Evolutionary conservation across 2,329 filamentous ascomycete genomes (phyloP), one percentile per base, ranked within the genome.

Genomic region (Penicillium hesseltinei): DNA sequence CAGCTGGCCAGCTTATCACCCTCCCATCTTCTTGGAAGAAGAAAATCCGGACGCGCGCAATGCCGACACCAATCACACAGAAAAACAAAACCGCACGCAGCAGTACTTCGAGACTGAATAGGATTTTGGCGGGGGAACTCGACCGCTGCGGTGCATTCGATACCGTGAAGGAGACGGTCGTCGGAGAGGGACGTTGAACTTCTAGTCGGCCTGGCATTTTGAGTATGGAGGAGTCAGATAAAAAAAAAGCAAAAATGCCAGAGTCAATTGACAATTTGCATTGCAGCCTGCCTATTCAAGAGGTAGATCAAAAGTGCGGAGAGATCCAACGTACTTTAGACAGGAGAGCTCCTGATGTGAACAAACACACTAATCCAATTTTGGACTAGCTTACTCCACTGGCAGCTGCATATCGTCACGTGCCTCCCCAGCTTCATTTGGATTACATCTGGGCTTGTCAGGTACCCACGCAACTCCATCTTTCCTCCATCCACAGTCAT

Each of bases 101-200:
- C 6, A 81, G 58, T 48, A 83, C 64, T 43, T 77, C 71, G 33
- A 80, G 54, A 59, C 74, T 72, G 63, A 77, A 79, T 6, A 77
- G 63, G 46, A 79, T 56, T 56, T 74, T 78, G 13, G 81, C 76
- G 15, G 79, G 68, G 33, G 82, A 67, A 17, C 78, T 82, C 10
- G 72, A 73, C 36, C 75, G 76, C 13, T 74, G 69, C 13, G 89
- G 85, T 44, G 86, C 85, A 57, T 92, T 97, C 36, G 92, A 94
- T 55, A 97, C 90, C 31, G 89, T 95, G 81, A 93, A 97, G 64
- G 90, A 89, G 71, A 90, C 87, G n/a, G 94, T 96, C 3, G 92
- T 95, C 46, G 91, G 88, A 25, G 94, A 92, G 49, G 90, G 89
- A 60, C 74, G 74, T 52, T 71, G 69, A 43, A 72, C 59, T 43